Base-by-base conservation (phyloP, 768 basidiomycete genomes). In the Cystoderma amianthinum region DNA sequence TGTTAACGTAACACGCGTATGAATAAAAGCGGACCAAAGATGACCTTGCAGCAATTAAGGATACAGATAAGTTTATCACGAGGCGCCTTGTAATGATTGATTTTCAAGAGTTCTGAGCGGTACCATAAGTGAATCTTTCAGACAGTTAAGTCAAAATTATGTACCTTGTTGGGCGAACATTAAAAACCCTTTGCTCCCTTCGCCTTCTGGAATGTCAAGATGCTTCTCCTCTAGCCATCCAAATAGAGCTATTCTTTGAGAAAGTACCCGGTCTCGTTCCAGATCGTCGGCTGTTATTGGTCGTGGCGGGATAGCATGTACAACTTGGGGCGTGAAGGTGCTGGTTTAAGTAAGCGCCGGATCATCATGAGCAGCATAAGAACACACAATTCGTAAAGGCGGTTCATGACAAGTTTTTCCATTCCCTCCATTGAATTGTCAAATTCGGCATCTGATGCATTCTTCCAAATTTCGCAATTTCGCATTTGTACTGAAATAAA, bases 361-460 rank as follows among this genome's bases (percentile, higher is more conserved):
- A 38, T 19, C 32, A 48, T 43, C 34, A 32, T 42, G 17, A 44
- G 18, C 19, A 34, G 16, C 33, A 36, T 16, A 17, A 38, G 78
- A 10, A 20, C 86, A 56, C 47, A 97, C 94, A 88, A 91, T 52
- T 93, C 90, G 60, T 96, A 98, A 39, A 98, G 65, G 39, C 92
- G 72, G 53, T 98, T 99, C 96, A 99, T 98, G 50, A 99, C 96
- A 5, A 99, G 76, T 61, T 99, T 99, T 71, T 99, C 96, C 91
- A 98, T 97, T 39, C 93, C 94, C 62, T 99, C 96, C 69, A 92
- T 78, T 0, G 93, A 91, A 52, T 95, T 94, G 41, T 98, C 96
- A 49, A 99, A 97, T 59, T 98, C 93, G 4, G 68, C 64, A 16
- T 90, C 82, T 2, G 81, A 71, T 1, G 76, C 76, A 44, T 80